Base-by-base conservation (phyloP, 1,139 yeast species). In the Magnusiomyces magnusii region DNA sequence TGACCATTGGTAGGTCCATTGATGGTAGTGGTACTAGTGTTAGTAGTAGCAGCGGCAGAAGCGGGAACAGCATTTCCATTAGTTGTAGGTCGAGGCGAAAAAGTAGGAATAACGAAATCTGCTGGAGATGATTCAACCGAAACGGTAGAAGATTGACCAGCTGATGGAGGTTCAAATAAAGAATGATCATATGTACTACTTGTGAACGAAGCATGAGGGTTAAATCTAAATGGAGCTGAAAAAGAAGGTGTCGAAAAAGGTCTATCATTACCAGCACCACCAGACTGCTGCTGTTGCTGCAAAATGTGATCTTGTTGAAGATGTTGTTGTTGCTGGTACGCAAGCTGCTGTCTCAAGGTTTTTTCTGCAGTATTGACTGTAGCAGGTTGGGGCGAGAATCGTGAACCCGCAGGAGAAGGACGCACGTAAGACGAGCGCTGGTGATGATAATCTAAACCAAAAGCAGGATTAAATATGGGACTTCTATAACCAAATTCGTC, bases 311-410 rank as follows among this genome's bases (percentile, higher is more conserved):
- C 49, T 17, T 44, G 49, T 44, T 44, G 49, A 44, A 44, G 17
- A 25, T 23, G 9, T 44, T 44, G 49, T n/a, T 34, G 62, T 24
- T 55, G 56, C 36, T 51, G 63, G 31, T 57, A 55, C 2, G 58
- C 63, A 23, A 60, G 51, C 55, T 62, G 65, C 47, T 55, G 62
- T 39, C 60, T 59, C 50, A 58, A 57, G 28, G 47, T 57, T 27
- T 54, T 47, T 15, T 59, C 55, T n/a, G 47, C 28, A 39, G 47
- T 5, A 5, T 47, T 19, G 19, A 13, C n/a, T 5, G 31, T 13
- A 23, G 55, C 36, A 51, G 24, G 31, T 17, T 39, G 28, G 17
- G 55, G 47, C n/a, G 61, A 60, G 5, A 60, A 42, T 2, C 59
- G 17, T 13, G 57, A 28, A 5, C 58, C 39, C 1, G 60, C 25